A percentile compares a stretch with the other conserved stretches of the same genome.
These are phyloP conservation scores for Cordyceps cateniannulata DNA, from an alignment of 2,329 filamentous ascomycete genomes.

Conservation along the genomic window DNA sequence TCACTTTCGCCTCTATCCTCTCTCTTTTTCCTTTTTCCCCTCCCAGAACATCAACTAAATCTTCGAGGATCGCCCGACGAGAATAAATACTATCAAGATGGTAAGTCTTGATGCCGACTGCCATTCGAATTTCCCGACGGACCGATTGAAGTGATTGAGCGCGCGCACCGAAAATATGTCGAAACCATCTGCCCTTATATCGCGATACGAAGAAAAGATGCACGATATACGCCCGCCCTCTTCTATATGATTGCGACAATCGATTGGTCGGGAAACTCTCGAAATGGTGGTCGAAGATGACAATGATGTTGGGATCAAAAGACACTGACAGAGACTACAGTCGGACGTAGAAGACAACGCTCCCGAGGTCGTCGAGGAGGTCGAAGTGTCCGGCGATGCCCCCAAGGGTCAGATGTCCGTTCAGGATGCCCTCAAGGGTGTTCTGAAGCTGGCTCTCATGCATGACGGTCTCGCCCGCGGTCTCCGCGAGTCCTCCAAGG, in stretches of 20 bases:
- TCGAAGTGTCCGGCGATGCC: conserved; percentile 92
- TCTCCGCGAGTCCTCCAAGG: conserved; percentile 97
- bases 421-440: conserved; percentile 96
- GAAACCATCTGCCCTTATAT: background rate
- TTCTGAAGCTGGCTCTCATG: conserved; percentile 97
- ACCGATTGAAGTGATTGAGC: conserved; percentile 6
- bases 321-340: conserved; percentile 38
- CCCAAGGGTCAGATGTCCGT: conserved; percentile 95
- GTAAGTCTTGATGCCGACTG: conserved; percentile 36
- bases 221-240: background rate
- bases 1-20: conserved; percentile 18
- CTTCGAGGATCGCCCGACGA: conserved; percentile 65
- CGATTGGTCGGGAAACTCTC: background rate
- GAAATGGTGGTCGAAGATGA: background rate
- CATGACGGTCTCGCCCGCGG: conserved; percentile 98
- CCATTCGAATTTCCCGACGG: conserved; percentile 5
- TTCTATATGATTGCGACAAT: background rate
- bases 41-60: conserved; percentile 35
- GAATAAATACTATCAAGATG: conserved; percentile 49
- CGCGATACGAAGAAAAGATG: background rate
- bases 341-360: conserved; percentile 99
- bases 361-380: conserved; percentile 78
- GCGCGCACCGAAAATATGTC: background rate
- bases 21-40: conserved; percentile 18
- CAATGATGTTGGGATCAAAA: background rate